phyloP scores from a whole-genome alignment of 345 rosid genomes.

The Gossypium turneri region DNA sequence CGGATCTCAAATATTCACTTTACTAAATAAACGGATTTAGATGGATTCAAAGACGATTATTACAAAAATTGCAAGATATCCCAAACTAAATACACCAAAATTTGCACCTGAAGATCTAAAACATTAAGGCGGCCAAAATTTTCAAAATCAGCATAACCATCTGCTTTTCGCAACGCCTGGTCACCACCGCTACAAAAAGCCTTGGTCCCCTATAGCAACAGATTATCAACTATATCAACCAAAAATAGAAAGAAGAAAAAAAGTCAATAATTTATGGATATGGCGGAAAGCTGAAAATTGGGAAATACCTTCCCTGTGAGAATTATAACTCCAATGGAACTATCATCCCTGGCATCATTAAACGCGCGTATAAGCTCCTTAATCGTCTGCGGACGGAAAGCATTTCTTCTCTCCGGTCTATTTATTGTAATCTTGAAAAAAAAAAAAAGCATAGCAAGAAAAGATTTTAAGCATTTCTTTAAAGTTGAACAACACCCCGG shows the following conservation, averaged over 20 bases:
- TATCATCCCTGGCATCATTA: conserved; percentile 77
- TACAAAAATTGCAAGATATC: too few species aligned
- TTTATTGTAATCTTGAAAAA: conserved; percentile 63
- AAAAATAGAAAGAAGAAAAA: not conserved
- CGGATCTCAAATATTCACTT: too few species aligned
- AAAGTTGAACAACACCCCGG: not conserved
- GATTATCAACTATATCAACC: not conserved
- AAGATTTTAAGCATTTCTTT: not conserved
- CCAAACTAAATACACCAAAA: not conserved
- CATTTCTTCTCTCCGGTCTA: conserved; percentile 79
- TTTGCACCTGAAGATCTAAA: conserved; percentile 73
- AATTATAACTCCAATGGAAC: conserved; percentile 73
- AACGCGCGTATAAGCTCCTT: conserved; percentile 80
- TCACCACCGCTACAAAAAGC: conserved; percentile 97
- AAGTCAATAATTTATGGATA: not conserved
- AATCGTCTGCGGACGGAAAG: conserved; percentile 69
- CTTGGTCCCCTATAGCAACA: conserved; percentile 59
- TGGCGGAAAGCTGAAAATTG: not conserved
- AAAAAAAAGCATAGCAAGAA: not conserved
- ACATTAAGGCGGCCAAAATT: conserved; percentile 73
- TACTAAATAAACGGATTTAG: too few species aligned
- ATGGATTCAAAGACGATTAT: too few species aligned
- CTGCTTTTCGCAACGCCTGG: conserved; percentile 64
- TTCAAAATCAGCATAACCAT: conserved; percentile 75
- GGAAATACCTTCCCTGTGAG: conserved; percentile 76